These are phyloP conservation scores for Urostyla sp. DNA, from an alignment of 73 alveolate genomes.

Conservation along the genomic window DNA sequence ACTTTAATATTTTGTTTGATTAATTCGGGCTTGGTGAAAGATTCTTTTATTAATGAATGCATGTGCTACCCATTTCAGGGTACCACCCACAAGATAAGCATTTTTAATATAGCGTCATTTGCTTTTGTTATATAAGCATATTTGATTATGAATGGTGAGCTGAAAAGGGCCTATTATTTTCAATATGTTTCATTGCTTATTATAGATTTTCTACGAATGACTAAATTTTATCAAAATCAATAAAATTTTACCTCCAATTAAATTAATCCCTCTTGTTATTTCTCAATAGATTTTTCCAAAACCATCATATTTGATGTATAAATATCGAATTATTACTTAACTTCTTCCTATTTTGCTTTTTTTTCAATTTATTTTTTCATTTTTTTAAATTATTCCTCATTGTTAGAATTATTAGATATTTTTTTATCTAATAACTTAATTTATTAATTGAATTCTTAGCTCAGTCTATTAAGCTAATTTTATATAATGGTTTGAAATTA, in stretches of 20 bases:
- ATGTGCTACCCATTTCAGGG: constrained; percentile 8
- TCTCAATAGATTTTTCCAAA: neutral
- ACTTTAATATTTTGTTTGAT: neutral
- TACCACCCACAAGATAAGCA: too few relatives aligned
- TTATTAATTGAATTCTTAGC: neutral
- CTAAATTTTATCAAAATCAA: neutral
- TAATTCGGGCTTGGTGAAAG: constrained; percentile 4
- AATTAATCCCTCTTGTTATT: neutral
- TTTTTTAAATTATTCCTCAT: constrained; percentile 16
- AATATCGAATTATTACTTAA: neutral
- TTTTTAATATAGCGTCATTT: too few relatives aligned
- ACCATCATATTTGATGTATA: constrained; percentile 1
- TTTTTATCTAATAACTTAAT: constrained; percentile 26
- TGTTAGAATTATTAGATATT: constrained; percentile 1
- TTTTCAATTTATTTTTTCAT: constrained; percentile 6
- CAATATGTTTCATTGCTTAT: constrained; percentile 28
- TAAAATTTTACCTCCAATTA: constrained; percentile 22
- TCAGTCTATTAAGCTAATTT: constrained; percentile 24
- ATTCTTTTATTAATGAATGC: neutral
- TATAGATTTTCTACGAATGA: constrained; percentile 39
- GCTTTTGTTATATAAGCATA: too few relatives aligned
- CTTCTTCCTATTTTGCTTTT: constrained; percentile 26
- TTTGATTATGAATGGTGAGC: too few relatives aligned
- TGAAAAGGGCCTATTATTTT: constrained; percentile 1
- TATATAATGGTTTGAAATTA: constrained; percentile 9